Conservation (phyloP, 257 asterid species). For the Rhazya stricta region DNA sequence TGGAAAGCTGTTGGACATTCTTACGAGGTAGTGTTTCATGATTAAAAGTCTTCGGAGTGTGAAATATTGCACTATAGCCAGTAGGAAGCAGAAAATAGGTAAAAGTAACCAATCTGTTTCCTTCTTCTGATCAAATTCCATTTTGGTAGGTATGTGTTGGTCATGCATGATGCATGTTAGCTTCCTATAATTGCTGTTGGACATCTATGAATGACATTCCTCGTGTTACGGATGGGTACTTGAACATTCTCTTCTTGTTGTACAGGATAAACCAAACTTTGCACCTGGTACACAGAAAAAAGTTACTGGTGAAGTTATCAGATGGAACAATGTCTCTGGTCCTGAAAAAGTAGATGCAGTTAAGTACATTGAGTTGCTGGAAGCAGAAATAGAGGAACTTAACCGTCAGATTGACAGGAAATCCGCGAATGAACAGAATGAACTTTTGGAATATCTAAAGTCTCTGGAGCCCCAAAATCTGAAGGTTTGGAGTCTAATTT, state of each 20-base stretch:
- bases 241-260: slow-evolving; percentile 22
- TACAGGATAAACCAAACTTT: slow-evolving; percentile 76
- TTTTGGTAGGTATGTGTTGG: not conserved
- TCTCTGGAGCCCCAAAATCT: slow-evolving; percentile 95
- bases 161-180: slow-evolving; percentile 1
- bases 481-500: slow-evolving; percentile 49
- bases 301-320: slow-evolving; percentile 88
- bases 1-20: not conserved
- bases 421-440: slow-evolving; percentile 66
- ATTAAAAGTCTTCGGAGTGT: not conserved
- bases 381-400: slow-evolving; percentile 95
- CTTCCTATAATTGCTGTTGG: not conserved
- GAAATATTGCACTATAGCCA: not conserved
- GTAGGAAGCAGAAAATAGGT: not conserved
- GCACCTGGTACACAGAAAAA: slow-evolving; percentile 97
- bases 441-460: slow-evolving; percentile 79
- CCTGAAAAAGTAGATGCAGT: slow-evolving; percentile 85
- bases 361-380: slow-evolving; percentile 92
- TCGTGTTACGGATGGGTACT: slow-evolving; percentile 13
- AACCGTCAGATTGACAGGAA: slow-evolving; percentile 77
- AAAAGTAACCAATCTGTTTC: not conserved
- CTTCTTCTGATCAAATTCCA: not conserved
- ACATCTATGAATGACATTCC: not conserved
- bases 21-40: not conserved
- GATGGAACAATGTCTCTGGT: slow-evolving; percentile 91